Percentiles rank a stretch among this genome's conserved stretches.
phyloP scores from a whole-genome alignment of 176 grass and related monocot species.

The Neostapfia colusana region DNA sequence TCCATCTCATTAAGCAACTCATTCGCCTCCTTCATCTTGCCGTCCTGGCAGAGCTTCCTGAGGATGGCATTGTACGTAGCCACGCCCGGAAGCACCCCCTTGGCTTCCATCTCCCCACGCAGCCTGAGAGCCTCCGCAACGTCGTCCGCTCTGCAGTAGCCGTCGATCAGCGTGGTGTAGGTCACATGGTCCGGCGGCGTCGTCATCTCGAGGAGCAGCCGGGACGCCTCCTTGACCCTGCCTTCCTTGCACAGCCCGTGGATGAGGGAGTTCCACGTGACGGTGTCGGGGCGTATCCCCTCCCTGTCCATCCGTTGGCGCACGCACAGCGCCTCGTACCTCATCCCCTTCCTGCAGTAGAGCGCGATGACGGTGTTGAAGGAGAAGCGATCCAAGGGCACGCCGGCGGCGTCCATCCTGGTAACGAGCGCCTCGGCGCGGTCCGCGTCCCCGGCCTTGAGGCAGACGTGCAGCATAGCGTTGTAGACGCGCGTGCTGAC shows the following conservation, averaged over 20 bases:
- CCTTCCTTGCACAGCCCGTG: slow-evolving; percentile 74
- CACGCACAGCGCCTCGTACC: slow-evolving; percentile 74
- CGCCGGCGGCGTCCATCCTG: slow-evolving; percentile 55
- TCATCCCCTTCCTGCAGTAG: slow-evolving; percentile 77
- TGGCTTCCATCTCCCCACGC: slow-evolving; percentile 62
- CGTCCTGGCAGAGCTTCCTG: slow-evolving; percentile 76
- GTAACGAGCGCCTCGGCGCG: slow-evolving; percentile 49
- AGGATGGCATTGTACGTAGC: slow-evolving; percentile 73
- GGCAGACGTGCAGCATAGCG: slow-evolving; percentile 84
- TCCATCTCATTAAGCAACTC: slow-evolving; percentile 80
- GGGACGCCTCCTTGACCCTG: slow-evolving; percentile 65
- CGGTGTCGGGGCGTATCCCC: slow-evolving; percentile 54
- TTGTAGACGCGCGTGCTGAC: slow-evolving; percentile 76
- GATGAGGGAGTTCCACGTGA: slow-evolving; percentile 78
- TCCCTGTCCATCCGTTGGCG: slow-evolving; percentile 67
- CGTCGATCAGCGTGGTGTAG: slow-evolving; percentile 81
- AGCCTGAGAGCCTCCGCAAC: slow-evolving; percentile 52
- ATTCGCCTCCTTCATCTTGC: slow-evolving; percentile 72
- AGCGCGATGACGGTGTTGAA: slow-evolving; percentile 84
- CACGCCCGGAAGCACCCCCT: slow-evolving; percentile 56
- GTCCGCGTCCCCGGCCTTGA: slow-evolving; percentile 59
- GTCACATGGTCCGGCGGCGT: slow-evolving; percentile 57
- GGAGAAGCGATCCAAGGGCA: slow-evolving; percentile 57
- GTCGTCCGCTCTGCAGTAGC: slow-evolving; percentile 66
- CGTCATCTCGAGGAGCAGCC: slow-evolving; percentile 56